These are phyloP conservation scores for Alternaria brassicae DNA, from an alignment of 2,329 filamentous ascomycete species.

Conservation along the genomic window DNA sequence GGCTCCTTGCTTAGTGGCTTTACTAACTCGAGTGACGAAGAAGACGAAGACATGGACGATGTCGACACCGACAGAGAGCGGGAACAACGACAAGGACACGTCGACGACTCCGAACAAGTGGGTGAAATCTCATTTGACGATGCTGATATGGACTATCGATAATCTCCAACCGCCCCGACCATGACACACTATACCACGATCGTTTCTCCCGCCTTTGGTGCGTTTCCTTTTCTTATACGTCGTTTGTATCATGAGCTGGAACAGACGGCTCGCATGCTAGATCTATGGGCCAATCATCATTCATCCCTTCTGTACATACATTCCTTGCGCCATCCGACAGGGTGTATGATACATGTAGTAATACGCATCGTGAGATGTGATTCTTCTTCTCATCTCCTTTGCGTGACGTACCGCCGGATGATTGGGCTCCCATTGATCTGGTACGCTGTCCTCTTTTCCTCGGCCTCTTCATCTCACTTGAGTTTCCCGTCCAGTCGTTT, in stretches of 20 bases:
- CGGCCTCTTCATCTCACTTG: not conserved
- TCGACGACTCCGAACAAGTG: slow-evolving; percentile 69
- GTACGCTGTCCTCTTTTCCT: slow-evolving; percentile 1
- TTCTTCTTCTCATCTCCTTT: slow-evolving; percentile 24
- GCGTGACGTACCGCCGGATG: slow-evolving; percentile 14
- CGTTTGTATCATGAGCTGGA: slow-evolving; percentile 18
- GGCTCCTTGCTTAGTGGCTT: slow-evolving; percentile 86
- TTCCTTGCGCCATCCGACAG: slow-evolving; percentile 27
- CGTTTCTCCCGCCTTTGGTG: slow-evolving; percentile 48
- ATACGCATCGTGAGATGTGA: slow-evolving; percentile 33
- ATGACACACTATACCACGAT: slow-evolving; percentile 39
- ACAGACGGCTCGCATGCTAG: slow-evolving; percentile 12
- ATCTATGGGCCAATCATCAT: slow-evolving; percentile 18
- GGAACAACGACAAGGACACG: slow-evolving; percentile 52
- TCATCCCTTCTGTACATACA: slow-evolving; percentile 38
- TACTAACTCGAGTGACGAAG: slow-evolving; percentile 92
- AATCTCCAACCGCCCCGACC: slow-evolving; percentile 41
- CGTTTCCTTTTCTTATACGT: slow-evolving; percentile 42
- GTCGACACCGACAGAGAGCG: slow-evolving; percentile 73
- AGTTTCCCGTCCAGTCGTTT: slow-evolving; percentile 3
- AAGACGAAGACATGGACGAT: slow-evolving; percentile 92
- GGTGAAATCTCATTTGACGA: slow-evolving; percentile 69
- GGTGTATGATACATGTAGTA: slow-evolving; percentile 43
- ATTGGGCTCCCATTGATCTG: slow-evolving; percentile 13
- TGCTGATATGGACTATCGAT: slow-evolving; percentile 67